A percentile compares a stretch with the other conserved stretches of the same genome.
These are phyloP conservation scores for Leishmania turanica DNA, from an alignment of 208 protist genomes.

Conservation along the genomic window DNA sequence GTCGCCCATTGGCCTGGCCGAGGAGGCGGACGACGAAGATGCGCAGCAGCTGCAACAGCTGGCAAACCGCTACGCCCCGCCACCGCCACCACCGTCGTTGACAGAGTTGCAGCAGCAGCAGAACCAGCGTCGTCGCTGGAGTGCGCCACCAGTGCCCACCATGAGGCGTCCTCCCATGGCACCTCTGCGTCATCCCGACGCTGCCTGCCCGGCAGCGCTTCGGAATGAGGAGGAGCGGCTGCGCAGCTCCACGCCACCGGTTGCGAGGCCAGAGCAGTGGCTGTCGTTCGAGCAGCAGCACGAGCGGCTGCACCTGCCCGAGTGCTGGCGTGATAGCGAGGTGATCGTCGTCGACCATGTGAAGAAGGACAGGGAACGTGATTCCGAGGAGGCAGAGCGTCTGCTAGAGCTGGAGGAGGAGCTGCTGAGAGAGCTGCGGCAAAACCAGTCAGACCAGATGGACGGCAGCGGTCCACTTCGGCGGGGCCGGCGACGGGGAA, in stretches of 20 bases:
- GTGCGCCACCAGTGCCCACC: constrained; percentile 27
- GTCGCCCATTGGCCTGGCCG: not conserved
- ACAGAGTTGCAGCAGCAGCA: constrained; percentile 16
- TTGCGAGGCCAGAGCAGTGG: constrained; percentile 17
- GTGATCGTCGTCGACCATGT: constrained; percentile 31
- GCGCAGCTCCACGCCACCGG: not conserved
- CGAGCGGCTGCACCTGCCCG: constrained; percentile 36
- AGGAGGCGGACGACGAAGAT: not conserved
- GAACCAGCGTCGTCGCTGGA: constrained; percentile 18
- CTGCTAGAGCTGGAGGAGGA: constrained; percentile 30
- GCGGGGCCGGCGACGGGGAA: not conserved
- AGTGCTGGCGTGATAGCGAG: constrained; percentile 34
- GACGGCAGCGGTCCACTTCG: not conserved
- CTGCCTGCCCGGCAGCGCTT: not conserved
- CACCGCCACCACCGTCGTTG: constrained; percentile 15
- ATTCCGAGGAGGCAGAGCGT: constrained; percentile 12
- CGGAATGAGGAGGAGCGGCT: not conserved
- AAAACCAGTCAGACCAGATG: not conserved
- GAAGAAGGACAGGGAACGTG: constrained; percentile 10
- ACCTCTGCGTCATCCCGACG: not conserved
- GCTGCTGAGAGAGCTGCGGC: constrained; percentile 8
- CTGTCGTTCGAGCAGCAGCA: constrained; percentile 38
- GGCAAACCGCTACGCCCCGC: constrained; percentile 1
- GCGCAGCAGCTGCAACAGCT: not conserved
- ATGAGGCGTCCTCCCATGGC: constrained; percentile 36